These are phyloP conservation scores for Oropetium thomaeum DNA, from an alignment of 176 grass and related monocot species.

Conservation along the genomic window DNA sequence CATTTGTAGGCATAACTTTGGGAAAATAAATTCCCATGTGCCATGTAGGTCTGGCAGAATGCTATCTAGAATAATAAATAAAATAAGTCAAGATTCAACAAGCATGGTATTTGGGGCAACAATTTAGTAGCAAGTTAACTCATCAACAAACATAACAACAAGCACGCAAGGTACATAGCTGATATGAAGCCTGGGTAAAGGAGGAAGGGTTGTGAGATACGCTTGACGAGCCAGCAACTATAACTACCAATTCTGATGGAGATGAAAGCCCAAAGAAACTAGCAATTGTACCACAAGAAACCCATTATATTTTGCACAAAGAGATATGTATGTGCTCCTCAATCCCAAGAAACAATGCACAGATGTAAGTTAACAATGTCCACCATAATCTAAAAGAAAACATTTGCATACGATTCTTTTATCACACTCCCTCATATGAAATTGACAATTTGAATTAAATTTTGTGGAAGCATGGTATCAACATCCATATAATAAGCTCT, in stretches of 20 bases:
- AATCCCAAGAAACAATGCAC: not conserved
- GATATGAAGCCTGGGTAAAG: too few species aligned
- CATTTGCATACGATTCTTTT: not conserved
- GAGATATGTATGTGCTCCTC: not conserved
- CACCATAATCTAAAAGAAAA: not conserved
- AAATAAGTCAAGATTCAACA: conserved; percentile 19
- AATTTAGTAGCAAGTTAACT: too few species aligned
- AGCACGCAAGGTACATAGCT: too few species aligned
- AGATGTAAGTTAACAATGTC: not conserved
- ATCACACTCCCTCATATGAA: not conserved
- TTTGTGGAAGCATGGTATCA: not conserved
- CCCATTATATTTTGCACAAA: not conserved
- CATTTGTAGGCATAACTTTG: not conserved
- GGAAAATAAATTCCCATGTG: not conserved
- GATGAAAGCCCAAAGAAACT: too few species aligned
- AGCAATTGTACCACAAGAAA: too few species aligned
- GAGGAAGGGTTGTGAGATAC: too few species aligned
- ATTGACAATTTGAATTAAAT: not conserved
- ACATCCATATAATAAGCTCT: too few species aligned
- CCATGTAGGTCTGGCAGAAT: not conserved
- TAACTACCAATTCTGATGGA: too few species aligned
- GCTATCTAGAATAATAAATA: not conserved
- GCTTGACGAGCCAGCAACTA: too few species aligned
- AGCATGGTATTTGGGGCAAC: not conserved
- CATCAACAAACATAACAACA: too few species aligned